Base-by-base conservation (phyloP, 2,329 filamentous ascomycete species). In the Diplodia scrobiculata region DNA sequence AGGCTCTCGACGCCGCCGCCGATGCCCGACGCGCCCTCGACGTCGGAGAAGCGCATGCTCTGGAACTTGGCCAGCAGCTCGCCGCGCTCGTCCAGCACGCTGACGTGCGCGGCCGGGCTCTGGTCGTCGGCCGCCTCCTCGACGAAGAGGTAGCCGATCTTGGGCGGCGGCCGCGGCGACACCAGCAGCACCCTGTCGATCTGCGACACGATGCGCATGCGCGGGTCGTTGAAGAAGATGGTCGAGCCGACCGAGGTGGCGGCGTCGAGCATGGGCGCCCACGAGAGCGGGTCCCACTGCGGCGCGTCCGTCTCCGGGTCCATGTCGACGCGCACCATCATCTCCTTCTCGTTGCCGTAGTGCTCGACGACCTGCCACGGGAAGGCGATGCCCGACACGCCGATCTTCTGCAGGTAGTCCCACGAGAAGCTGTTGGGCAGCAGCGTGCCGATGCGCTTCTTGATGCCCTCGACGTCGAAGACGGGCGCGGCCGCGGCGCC, bases 201-300 rank as follows among this genome's bases (percentile, higher is more conserved):
- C 11, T 73, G 69, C 14, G 73, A 68, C 11, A 75, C 73, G 68
- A 81, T 81, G 11, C 79, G 76, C 51, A 81, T 73, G 21, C 71
- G 71, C 1, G 76, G 73, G 10, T 73, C 68, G 32, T 76, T 70
- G 68, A 74, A 78, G 70, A 80, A 80, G 25, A 81, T 72, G 0
- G 77, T 76, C 0, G 79, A 80, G 1, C 77, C 79, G 3, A 81
- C 73, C 0, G 79, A 81, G 0, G 79, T 79, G 1, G 79, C 79
- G 2, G 79, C 75, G 65, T 81, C 79, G 2, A 81, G 69, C 13
- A 79, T 71, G 0, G 79, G 75, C 5, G 79, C 78, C 78, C 76
- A 80, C 2, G 76, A 79, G 0, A 66, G 25, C 1, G 60, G 17
- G 29, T 77, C 71, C 76, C 76, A 78, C 2, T 68, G 41, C 14